Conservation (phyloP, 1,284 basidiomycete species). For the Waitea zeae region DNA sequence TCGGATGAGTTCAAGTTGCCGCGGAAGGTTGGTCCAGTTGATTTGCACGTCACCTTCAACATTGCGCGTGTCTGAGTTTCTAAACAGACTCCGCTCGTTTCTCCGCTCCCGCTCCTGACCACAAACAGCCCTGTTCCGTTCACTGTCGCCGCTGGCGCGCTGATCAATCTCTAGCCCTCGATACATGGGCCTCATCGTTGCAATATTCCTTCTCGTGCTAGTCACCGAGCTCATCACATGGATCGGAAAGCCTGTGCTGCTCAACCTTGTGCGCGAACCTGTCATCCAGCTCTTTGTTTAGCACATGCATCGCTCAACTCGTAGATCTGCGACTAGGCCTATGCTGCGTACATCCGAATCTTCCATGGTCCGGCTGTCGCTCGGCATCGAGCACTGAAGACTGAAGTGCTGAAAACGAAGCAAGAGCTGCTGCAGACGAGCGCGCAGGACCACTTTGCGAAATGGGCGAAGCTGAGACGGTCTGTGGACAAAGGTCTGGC, state of each 20-base stretch:
- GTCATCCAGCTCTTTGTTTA: constrained; percentile 8
- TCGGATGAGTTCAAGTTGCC: too few species aligned
- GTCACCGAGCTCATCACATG: constrained; percentile 70
- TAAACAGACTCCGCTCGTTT: too few species aligned
- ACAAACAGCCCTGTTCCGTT: too few species aligned
- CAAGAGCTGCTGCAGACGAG: constrained; percentile 80
- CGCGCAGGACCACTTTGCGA: constrained; percentile 95
- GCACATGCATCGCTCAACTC: too few species aligned
- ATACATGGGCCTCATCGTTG: constrained; percentile 66
- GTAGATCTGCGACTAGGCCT: constrained; percentile 37
- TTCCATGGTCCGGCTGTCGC: constrained; percentile 37
- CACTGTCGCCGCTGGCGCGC: too few species aligned
- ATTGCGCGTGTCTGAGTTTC: too few species aligned
- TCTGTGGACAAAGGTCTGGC: constrained; percentile 87
- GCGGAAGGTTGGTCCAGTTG: too few species aligned
- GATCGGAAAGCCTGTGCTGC: constrained; percentile 73
- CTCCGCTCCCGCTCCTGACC: too few species aligned
- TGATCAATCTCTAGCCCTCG: too few species aligned
- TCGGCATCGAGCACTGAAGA: constrained; percentile 54
- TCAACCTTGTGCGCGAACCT: constrained; percentile 50
- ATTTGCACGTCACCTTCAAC: too few species aligned
- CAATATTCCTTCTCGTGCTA: constrained; percentile 71
- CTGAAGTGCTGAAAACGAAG: constrained; percentile 64
- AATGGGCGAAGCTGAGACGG: constrained; percentile 90
- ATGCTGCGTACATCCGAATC: constrained; percentile 47